A percentile compares a stretch with the other conserved stretches of the same genome.
phyloP scores from a whole-genome alignment of 208 protist species.

The Leishmania tropica region DNA sequence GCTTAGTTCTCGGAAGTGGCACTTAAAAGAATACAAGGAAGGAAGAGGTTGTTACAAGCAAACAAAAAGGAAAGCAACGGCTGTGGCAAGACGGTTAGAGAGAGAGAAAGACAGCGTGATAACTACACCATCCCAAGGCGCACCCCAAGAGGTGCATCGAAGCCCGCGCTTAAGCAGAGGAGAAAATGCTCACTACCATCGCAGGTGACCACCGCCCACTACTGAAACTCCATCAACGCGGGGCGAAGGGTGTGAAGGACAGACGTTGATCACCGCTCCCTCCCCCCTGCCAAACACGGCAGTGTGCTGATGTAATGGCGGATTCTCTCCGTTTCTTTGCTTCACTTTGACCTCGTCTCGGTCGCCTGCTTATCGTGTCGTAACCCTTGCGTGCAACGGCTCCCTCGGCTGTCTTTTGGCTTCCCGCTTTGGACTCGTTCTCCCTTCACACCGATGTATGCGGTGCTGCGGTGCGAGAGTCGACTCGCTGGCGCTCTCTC shows the following conservation, averaged over 20 bases:
- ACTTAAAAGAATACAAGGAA: background rate
- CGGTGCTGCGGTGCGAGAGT: background rate
- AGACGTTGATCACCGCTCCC: background rate
- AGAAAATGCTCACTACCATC: too few species aligned
- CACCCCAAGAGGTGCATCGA: background rate
- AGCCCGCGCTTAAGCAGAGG: background rate
- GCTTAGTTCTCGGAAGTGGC: background rate
- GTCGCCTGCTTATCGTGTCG: background rate
- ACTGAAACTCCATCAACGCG: background rate
- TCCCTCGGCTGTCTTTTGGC: background rate
- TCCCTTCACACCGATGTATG: background rate
- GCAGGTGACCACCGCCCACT: background rate
- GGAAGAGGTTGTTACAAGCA: background rate
- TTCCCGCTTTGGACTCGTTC: background rate
- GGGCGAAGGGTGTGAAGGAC: background rate
- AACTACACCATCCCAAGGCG: too few species aligned
- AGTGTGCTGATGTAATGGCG: background rate
- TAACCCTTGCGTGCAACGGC: background rate
- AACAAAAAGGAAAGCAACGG: background rate
- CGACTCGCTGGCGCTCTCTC: background rate
- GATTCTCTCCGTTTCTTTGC: background rate
- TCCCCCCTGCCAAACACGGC: background rate
- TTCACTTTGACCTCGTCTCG: slow-evolving; percentile 2
- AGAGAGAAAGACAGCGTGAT: background rate
- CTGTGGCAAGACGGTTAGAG: background rate